phyloP scores from a whole-genome alignment of 2,329 filamentous ascomycete species.

The Trichoderma sp. region DNA sequence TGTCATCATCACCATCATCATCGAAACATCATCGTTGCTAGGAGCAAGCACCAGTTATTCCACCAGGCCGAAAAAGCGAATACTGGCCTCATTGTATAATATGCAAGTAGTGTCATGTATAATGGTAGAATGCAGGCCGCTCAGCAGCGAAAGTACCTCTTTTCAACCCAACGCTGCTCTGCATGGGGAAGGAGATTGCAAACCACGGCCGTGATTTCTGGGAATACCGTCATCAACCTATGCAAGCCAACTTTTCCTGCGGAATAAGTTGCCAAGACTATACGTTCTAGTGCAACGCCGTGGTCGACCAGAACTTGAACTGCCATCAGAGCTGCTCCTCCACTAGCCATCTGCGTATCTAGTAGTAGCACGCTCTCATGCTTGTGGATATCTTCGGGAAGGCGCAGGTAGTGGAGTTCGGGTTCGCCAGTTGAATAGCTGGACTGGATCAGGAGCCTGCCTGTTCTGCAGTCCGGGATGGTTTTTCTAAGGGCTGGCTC shows the following conservation, averaged over 20 bases:
- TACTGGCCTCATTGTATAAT: not conserved
- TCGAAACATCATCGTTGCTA: not conserved
- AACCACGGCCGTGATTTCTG: slow-evolving; percentile 82
- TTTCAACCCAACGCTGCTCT: slow-evolving; percentile 88
- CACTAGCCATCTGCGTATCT: slow-evolving; percentile 93
- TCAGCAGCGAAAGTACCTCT: slow-evolving; percentile 85
- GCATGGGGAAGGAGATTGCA: slow-evolving; percentile 78
- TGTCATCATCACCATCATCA: not conserved
- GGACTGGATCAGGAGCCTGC: slow-evolving; percentile 87
- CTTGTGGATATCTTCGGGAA: slow-evolving; percentile 70
- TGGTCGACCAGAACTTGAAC: slow-evolving; percentile 95
- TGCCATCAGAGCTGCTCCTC: slow-evolving; percentile 85
- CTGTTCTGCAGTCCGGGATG: slow-evolving; percentile 88
- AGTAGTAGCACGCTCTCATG: slow-evolving; percentile 84
- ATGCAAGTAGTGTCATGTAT: not conserved
- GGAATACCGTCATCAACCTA: slow-evolving; percentile 84
- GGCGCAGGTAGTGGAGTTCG: slow-evolving; percentile 84
- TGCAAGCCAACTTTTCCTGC: slow-evolving; percentile 84
- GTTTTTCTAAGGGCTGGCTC: slow-evolving; percentile 87
- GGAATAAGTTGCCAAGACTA: slow-evolving; percentile 91
- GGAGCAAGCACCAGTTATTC: not conserved
- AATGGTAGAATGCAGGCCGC: not conserved
- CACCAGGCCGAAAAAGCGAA: not conserved
- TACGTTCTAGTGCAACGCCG: slow-evolving; percentile 78
- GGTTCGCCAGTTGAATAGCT: slow-evolving; percentile 84